Base-by-base conservation (phyloP, 139 green algal species). In the Edaphochlamys debaryana region DNA sequence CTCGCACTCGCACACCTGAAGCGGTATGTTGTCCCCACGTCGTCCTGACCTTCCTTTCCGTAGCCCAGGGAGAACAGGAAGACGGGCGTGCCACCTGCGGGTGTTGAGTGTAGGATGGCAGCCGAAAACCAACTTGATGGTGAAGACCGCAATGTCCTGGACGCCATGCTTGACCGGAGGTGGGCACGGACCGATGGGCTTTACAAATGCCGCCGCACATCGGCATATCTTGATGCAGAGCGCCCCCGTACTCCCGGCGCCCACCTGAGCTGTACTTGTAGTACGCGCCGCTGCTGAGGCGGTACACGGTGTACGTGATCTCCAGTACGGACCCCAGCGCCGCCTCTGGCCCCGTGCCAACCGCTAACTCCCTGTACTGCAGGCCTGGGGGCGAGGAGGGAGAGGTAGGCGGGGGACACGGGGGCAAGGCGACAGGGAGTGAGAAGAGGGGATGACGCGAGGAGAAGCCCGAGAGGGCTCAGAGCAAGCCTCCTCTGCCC, bases 251-350 rank as follows among this genome's bases (percentile, higher is more conserved):
- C n/a, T n/a, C n/a, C n/a, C n/a, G n/a, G n/a, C n/a, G n/a, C n/a
- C n/a, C n/a, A n/a, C n/a, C 45, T 9, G 45, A 13, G 45, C 52
- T 25, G 9, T 29, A 63, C 82, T 82, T 94, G 86, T 93, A 95
- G 75, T 96, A 95, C 13, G 87, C 93, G 2, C 93, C 91, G 4
- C 78, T 89, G n/a, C 87, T 74, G 37, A 96, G 90, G 45, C 92
- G 87, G 77, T 92, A 96, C 63, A 96, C 91, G 20, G 86, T 90
- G 86, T 94, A 96, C 27, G 69, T 38, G 22, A 94, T 79, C 41
- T 92, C 87, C 58, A 86, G 91, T 4, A 84, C 40, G 4, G 67
- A 70, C 0, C 87, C 91, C 0, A 82, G 22, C 2, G n/a, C 19
- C 13, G 81, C 85, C 52, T 80, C 82, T 11, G 52, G 68, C 0